phyloP scores from a whole-genome alignment of 2,329 filamentous ascomycete species.

The Alternaria brassicae region DNA sequence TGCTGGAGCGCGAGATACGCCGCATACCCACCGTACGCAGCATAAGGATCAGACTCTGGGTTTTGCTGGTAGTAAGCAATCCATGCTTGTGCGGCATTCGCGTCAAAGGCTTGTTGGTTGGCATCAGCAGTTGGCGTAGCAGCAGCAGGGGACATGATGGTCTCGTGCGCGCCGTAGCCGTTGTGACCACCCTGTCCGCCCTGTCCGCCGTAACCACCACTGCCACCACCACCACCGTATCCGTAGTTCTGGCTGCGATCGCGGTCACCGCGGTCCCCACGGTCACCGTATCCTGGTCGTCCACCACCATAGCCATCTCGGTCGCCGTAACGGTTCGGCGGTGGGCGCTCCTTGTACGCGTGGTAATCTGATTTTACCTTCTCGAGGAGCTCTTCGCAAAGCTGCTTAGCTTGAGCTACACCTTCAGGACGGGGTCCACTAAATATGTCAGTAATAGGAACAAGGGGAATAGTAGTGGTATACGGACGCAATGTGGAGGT shows the following conservation, averaged over 20 bases:
- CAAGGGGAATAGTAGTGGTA: constrained; percentile 2
- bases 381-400: constrained; percentile 84
- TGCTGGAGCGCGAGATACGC: constrained; percentile 38
- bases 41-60: constrained; percentile 87
- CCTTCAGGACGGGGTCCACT: constrained; percentile 87
- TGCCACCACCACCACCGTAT: constrained; percentile 49
- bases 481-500: constrained; percentile 87
- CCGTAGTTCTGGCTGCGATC: constrained; percentile 52
- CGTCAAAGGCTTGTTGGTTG: constrained; percentile 62
- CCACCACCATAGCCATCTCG: constrained; percentile 48
- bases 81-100: constrained; percentile 84
- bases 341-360: constrained; percentile 76
- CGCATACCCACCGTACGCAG: constrained; percentile 80
- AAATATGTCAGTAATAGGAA: constrained; percentile 18
- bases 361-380: constrained; percentile 92
- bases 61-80: constrained; percentile 65
- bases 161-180: constrained; percentile 26
- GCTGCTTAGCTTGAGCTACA: constrained; percentile 84
- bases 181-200: constrained; percentile 46
- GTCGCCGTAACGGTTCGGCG: constrained; percentile 56
- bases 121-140: constrained; percentile 53
- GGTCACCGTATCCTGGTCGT: constrained; percentile 51
- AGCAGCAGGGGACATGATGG: constrained; percentile 43
- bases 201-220: constrained; percentile 50
- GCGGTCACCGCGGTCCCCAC: constrained; percentile 51